These are phyloP conservation scores for Pestalotiopsis sp. DNA, from an alignment of 2,329 filamentous ascomycete species.

Conservation along the genomic window DNA sequence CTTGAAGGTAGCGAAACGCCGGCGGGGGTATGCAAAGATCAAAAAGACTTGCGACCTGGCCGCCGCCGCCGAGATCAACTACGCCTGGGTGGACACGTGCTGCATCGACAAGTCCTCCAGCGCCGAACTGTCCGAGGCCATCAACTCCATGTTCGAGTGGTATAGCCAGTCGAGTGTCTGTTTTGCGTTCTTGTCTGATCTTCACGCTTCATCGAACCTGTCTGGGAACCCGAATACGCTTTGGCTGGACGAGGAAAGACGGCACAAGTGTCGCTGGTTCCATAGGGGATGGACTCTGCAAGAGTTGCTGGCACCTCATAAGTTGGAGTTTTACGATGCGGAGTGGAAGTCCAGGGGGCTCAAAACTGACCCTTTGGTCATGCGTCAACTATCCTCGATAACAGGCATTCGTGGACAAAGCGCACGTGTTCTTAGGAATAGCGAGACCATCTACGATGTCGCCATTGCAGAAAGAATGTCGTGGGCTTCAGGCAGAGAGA, in stretches of 20 bases:
- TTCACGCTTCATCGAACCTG: background rate
- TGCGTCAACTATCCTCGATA: background rate
- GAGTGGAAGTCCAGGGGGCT: background rate
- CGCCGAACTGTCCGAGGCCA: background rate
- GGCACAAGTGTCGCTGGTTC: background rate
- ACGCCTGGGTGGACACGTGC: slow-evolving; percentile 11
- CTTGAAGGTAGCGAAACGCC: background rate
- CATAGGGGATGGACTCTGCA: background rate
- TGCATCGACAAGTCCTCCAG: slow-evolving; percentile 24
- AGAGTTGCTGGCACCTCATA: background rate
- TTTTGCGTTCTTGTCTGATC: background rate
- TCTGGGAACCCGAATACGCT: background rate
- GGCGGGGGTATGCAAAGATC: slow-evolving; percentile 12
- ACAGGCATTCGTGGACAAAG: background rate
- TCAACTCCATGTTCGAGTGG: background rate
- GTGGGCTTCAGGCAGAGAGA: slow-evolving; percentile 6
- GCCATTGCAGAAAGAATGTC: slow-evolving; percentile 4
- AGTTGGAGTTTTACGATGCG: background rate
- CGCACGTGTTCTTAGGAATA: background rate
- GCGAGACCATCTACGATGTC: background rate
- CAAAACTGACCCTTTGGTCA: background rate
- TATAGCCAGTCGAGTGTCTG: background rate
- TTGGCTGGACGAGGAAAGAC: background rate
- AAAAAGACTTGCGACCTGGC: slow-evolving; percentile 3
- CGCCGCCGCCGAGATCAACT: slow-evolving; percentile 1